A percentile compares a stretch with the other conserved stretches of the same genome.
Conservation (phyloP, 1,284 basidiomycete species). For the Thelephora terrestris region DNA sequence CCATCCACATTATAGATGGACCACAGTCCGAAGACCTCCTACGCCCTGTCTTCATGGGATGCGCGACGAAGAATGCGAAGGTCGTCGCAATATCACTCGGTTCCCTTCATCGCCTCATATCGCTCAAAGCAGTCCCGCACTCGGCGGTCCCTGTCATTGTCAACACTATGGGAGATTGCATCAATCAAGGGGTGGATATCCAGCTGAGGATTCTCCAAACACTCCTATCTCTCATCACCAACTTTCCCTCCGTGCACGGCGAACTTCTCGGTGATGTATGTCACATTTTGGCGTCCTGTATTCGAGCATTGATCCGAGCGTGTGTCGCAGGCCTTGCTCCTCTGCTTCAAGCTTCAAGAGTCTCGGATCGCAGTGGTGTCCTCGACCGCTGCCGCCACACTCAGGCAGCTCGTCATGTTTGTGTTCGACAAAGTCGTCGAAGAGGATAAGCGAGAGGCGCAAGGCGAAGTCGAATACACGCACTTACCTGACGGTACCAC, state of each 20-base stretch:
- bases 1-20: constrained; percentile 41
- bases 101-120: constrained; percentile 85
- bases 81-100: constrained; percentile 88
- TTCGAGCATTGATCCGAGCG: constrained; percentile 4
- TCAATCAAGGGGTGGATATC: constrained; percentile 90
- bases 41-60: constrained; percentile 88
- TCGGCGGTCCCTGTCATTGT: constrained; percentile 72
- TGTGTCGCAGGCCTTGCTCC: constrained; percentile 58
- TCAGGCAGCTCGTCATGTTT: constrained; percentile 96
- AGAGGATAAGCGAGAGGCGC: constrained; percentile 50
- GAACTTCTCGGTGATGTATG: constrained; percentile 70
- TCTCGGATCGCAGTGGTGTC: constrained; percentile 93
- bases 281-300: constrained; percentile 8
- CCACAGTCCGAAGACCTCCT: constrained; percentile 76
- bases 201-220: constrained; percentile 90
- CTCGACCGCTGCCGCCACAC: constrained; percentile 92
- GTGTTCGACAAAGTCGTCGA: constrained; percentile 90
- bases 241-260: constrained; percentile 75
- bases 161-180: constrained; percentile 74
- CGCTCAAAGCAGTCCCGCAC: constrained; percentile 78
- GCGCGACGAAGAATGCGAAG: constrained; percentile 88
- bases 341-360: constrained; percentile 94
- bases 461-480: constrained; percentile 31
- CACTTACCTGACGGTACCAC: constrained; percentile 55
- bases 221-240: constrained; percentile 80